A percentile compares a stretch with the other conserved stretches of the same genome.
phyloP scores from a whole-genome alignment of 208 protist genomes.

The Borovskyia barvae region DNA sequence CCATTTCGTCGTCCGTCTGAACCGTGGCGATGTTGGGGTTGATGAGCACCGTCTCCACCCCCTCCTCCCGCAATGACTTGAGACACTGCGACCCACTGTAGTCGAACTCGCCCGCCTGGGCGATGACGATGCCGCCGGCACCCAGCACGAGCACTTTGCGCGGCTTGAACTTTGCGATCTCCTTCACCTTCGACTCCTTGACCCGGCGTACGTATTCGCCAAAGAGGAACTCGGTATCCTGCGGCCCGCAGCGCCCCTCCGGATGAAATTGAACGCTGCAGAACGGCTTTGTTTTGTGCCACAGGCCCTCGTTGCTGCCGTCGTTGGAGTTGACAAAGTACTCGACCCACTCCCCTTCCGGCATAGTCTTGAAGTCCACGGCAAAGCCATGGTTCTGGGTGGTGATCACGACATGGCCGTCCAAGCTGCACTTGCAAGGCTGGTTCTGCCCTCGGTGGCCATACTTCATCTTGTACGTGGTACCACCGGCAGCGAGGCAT shows the following conservation, averaged over 20 bases:
- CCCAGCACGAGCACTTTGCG: constrained; percentile 94
- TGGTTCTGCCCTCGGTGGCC: constrained; percentile 99
- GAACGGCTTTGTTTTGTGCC: constrained; percentile 94
- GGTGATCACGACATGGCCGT: constrained; percentile 94
- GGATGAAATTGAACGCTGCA: constrained; percentile 98
- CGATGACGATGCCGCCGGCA: constrained; percentile 96
- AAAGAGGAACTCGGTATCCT: constrained; percentile 98
- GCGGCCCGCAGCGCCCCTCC: constrained; percentile 95
- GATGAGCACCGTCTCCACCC: constrained; percentile 96
- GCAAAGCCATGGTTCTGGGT: constrained; percentile 99
- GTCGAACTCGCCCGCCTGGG: constrained; percentile 99
- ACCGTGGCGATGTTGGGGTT: constrained; percentile 99
- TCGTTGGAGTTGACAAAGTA: constrained; percentile 98
- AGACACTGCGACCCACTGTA: constrained; percentile 98
- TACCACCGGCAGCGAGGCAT: constrained; percentile 88
- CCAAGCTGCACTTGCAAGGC: constrained; percentile 89
- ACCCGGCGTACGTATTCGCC: constrained; percentile 93
- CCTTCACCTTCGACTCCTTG: constrained; percentile 65
- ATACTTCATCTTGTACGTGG: constrained; percentile 98
- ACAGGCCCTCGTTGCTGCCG: constrained; percentile 96
- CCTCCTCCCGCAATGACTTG: constrained; percentile 98
- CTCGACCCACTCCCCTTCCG: constrained; percentile 91
- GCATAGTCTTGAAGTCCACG: constrained; percentile 92
- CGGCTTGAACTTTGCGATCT: constrained; percentile 73
- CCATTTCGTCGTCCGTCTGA: constrained; percentile 96